Evolutionary conservation across 2,329 filamentous ascomycete species (phyloP).

Genomic region (Xylaria sp.): DNA sequence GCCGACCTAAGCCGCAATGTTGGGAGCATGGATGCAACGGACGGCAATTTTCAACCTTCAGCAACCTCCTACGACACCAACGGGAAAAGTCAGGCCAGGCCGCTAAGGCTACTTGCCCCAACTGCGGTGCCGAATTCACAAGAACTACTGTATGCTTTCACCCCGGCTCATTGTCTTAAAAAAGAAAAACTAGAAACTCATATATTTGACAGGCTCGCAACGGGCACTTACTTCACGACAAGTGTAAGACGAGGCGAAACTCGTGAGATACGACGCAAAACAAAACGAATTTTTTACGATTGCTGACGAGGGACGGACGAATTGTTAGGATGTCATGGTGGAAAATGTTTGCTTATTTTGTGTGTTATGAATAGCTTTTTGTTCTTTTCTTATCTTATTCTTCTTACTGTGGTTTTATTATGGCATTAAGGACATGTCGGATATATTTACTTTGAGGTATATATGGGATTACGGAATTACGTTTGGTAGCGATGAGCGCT

Average conservation of each 20-base stretch:
- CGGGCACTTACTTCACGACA: conserved; percentile 82
- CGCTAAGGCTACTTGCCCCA: conserved; percentile 83
- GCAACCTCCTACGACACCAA: conserved; percentile 89
- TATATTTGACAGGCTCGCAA: conserved; percentile 68
- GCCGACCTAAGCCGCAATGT: conserved; percentile 89
- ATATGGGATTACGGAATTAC: conserved; percentile 20
- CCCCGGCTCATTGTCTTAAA: not conserved
- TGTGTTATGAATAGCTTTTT: conserved; percentile 11
- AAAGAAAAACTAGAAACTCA: conserved; percentile 27
- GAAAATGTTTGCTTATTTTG: conserved; percentile 10
- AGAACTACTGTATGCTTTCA: conserved; percentile 60
- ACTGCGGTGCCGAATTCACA: conserved; percentile 92
- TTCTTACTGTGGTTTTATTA: conserved; percentile 18
- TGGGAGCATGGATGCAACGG: conserved; percentile 98
- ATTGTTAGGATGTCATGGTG: conserved; percentile 14
- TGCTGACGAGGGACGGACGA: conserved; percentile 16
- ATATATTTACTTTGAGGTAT: conserved; percentile 20
- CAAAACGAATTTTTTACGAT: conserved; percentile 16
- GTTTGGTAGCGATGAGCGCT: conserved; percentile 16
- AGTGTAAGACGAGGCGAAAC: conserved; percentile 77
- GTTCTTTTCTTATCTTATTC: conserved; percentile 19
- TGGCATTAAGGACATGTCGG: conserved; percentile 24
- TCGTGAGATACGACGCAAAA: conserved; percentile 34
- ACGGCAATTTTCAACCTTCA: conserved; percentile 93
- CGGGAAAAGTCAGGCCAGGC: conserved; percentile 92